Conservation (phyloP, 2,329 filamentous ascomycete genomes). For the Cladophialophora psammophila region DNA sequence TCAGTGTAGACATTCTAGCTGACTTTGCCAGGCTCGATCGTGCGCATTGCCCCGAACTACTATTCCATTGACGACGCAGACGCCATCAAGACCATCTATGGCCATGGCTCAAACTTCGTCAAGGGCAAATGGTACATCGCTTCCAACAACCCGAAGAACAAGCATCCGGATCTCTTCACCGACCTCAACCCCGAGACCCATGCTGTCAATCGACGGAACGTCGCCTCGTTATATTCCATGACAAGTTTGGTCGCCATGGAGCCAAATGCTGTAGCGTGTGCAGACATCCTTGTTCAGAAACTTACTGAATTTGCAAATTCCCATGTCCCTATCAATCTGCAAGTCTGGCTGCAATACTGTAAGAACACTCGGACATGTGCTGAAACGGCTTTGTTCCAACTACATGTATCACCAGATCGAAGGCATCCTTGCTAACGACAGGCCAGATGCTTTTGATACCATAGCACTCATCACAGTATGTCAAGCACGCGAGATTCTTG, state of each 20-base stretch:
- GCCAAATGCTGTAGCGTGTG: constrained; percentile 78
- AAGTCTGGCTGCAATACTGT: constrained; percentile 52
- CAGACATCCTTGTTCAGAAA: constrained; percentile 50
- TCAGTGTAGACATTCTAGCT: neutral
- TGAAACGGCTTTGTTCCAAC: constrained; percentile 54
- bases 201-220: constrained; percentile 71
- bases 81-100: constrained; percentile 78
- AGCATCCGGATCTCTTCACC: constrained; percentile 62
- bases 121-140: constrained; percentile 63
- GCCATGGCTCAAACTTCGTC: constrained; percentile 77
- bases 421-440: neutral
- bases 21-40: constrained; percentile 52
- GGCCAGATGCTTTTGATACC: constrained; percentile 44
- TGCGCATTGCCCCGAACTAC: constrained; percentile 75
- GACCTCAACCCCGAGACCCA: constrained; percentile 77
- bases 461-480: constrained; percentile 45
- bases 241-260: constrained; percentile 53
- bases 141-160: constrained; percentile 15
- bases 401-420: neutral
- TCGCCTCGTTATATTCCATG: constrained; percentile 70
- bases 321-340: constrained; percentile 41
- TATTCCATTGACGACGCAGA: constrained; percentile 76
- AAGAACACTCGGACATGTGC: constrained; percentile 65
- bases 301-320: constrained; percentile 45
- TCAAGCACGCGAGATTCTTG: neutral